Percentiles rank a stretch among this genome's conserved stretches.
These are phyloP conservation scores for Trametes polyzona DNA, from an alignment of 1,284 basidiomycete species.

Conservation along the genomic window DNA sequence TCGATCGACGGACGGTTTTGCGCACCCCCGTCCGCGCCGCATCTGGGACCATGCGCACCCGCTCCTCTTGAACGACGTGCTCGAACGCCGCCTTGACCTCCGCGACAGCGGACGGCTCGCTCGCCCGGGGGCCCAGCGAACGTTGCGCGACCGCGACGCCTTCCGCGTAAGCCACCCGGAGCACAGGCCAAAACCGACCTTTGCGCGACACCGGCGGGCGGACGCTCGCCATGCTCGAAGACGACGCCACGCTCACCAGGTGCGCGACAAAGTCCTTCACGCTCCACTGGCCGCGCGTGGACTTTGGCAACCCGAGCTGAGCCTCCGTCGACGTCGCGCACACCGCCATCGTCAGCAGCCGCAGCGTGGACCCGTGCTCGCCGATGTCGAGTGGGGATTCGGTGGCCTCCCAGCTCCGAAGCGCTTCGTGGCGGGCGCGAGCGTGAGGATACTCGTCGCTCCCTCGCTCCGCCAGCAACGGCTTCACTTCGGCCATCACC, in stretches of 20 bases:
- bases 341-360: neutral
- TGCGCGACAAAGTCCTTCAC: neutral
- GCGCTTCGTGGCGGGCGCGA: neutral
- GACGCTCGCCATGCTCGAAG: neutral
- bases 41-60: neutral
- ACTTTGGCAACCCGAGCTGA: neutral
- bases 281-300: neutral
- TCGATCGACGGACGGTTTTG: neutral
- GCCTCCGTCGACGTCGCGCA: neutral
- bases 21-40: neutral
- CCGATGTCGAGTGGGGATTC: neutral
- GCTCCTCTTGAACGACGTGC: neutral
- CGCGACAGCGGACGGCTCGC: too few species aligned
- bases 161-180: neutral
- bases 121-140: neutral
- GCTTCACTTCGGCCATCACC: neutral
- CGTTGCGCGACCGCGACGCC: neutral
- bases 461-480: neutral
- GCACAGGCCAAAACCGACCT: slow-evolving; percentile 1
- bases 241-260: neutral
- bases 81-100: neutral
- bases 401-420: neutral
- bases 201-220: neutral
- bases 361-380: neutral
- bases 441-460: neutral